phyloP scores from a whole-genome alignment of 495 filamentous ascomycete species.

The Annulohypoxylon nitens region DNA sequence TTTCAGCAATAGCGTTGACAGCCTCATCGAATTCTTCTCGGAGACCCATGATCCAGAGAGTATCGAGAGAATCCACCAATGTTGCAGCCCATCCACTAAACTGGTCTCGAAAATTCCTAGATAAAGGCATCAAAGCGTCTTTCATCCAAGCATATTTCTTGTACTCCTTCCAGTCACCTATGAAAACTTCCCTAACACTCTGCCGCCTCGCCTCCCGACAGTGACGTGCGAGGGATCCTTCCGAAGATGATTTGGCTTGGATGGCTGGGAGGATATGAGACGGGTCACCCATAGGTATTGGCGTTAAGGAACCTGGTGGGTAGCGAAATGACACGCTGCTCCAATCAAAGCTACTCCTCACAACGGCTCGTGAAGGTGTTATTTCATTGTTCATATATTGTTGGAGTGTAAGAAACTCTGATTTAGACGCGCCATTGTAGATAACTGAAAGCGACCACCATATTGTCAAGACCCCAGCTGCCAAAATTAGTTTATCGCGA shows the following conservation, averaged over 20 bases:
- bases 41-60: constrained; percentile 92
- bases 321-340: constrained; percentile 68
- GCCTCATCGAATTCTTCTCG: constrained; percentile 87
- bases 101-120: constrained; percentile 70
- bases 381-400: constrained; percentile 51
- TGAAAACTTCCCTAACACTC: constrained; percentile 75
- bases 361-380: neutral
- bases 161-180: constrained; percentile 81
- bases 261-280: constrained; percentile 58
- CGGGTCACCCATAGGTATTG: constrained; percentile 72
- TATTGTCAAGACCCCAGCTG: constrained; percentile 31
- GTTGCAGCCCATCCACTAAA: constrained; percentile 95
- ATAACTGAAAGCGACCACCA: constrained; percentile 41
- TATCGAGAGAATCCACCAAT: constrained; percentile 86
- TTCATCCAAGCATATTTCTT: constrained; percentile 80
- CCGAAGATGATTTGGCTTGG: constrained; percentile 73
- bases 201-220: constrained; percentile 68
- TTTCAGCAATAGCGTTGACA: constrained; percentile 74
- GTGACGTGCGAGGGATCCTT: constrained; percentile 65
- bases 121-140: constrained; percentile 81
- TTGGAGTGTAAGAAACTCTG: constrained; percentile 47
- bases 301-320: constrained; percentile 68
- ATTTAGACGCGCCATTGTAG: constrained; percentile 21
- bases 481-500: constrained; percentile 14
- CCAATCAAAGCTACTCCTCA: constrained; percentile 66